Conservation (phyloP, 257 asterid species). For the Gentiana dahurica region DNA sequence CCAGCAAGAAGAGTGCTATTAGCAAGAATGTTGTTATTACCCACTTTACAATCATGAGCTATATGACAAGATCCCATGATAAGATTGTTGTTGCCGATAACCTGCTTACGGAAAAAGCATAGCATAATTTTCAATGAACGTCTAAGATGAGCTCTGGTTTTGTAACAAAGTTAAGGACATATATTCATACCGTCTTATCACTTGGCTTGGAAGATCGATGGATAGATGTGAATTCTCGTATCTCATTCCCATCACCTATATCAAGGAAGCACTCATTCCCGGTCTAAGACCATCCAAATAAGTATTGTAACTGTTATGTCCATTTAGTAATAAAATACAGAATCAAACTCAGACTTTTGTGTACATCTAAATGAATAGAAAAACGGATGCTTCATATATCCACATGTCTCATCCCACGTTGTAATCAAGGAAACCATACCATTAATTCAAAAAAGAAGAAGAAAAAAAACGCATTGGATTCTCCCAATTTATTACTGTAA, state of each 20-base stretch:
- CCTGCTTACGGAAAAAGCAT: slow-evolving; percentile 31
- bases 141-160: slow-evolving; percentile 1
- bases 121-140: background rate
- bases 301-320: slow-evolving; percentile 3
- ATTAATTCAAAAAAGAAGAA: no score
- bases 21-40: slow-evolving; percentile 69
- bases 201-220: slow-evolving; percentile 83
- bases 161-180: slow-evolving; percentile 3
- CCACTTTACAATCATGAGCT: slow-evolving; percentile 95
- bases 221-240: slow-evolving; percentile 73
- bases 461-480: no score
- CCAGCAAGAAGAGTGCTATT: slow-evolving; percentile 91
- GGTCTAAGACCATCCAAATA: slow-evolving; percentile 41
- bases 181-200: slow-evolving; percentile 57
- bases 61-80: slow-evolving; percentile 96
- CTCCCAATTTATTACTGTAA: no score
- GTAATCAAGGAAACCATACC: no score
- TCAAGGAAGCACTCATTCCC: slow-evolving; percentile 85
- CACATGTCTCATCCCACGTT: no score
- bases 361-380: no score
- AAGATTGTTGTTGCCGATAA: slow-evolving; percentile 77
- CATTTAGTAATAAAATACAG: background rate
- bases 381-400: no score
- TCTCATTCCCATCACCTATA: slow-evolving; percentile 88
- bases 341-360: no score